Evolutionary conservation across 148 eudicot species (phyloP).

Genomic region (Polygonum aviculare): DNA sequence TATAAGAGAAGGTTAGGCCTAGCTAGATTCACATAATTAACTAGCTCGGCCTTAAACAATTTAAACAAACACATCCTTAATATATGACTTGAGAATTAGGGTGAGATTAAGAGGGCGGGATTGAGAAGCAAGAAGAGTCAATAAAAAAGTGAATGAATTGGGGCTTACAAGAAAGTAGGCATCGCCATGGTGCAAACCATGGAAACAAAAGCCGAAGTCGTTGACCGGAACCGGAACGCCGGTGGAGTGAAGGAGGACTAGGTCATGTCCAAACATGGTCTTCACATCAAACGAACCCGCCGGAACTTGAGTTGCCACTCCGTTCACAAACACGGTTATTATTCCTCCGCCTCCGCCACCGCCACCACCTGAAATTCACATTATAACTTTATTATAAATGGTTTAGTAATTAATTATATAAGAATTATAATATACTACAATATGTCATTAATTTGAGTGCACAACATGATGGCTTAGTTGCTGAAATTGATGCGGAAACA

Average conservation of each 20-base stretch:
- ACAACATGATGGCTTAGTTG: neutral
- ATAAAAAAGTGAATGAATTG: neutral
- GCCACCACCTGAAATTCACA: slow-evolving; percentile 10
- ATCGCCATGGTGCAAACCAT: slow-evolving; percentile 50
- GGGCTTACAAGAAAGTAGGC: slow-evolving; percentile 50
- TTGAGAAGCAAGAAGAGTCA: no score
- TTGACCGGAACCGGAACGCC: slow-evolving; percentile 39
- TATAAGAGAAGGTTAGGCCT: no score
- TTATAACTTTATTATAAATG: neutral
- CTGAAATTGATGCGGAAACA: slow-evolving; percentile 9
- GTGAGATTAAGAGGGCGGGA: no score
- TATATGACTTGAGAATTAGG: no score
- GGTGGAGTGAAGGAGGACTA: slow-evolving; percentile 38
- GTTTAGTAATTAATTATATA: neutral
- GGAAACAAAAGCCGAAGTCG: slow-evolving; percentile 32
- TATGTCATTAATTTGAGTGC: neutral
- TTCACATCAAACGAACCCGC: slow-evolving; percentile 44
- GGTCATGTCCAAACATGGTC: slow-evolving; percentile 38
- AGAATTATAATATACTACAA: neutral
- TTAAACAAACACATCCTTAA: no score
- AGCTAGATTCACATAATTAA: no score
- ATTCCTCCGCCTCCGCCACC: slow-evolving; percentile 14
- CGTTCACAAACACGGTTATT: slow-evolving; percentile 50
- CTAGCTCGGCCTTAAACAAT: no score
- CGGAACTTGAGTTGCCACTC: slow-evolving; percentile 41